These are phyloP conservation scores for Tolypocladium endophyticum DNA, from an alignment of 2,329 filamentous ascomycete species.

Conservation along the genomic window DNA sequence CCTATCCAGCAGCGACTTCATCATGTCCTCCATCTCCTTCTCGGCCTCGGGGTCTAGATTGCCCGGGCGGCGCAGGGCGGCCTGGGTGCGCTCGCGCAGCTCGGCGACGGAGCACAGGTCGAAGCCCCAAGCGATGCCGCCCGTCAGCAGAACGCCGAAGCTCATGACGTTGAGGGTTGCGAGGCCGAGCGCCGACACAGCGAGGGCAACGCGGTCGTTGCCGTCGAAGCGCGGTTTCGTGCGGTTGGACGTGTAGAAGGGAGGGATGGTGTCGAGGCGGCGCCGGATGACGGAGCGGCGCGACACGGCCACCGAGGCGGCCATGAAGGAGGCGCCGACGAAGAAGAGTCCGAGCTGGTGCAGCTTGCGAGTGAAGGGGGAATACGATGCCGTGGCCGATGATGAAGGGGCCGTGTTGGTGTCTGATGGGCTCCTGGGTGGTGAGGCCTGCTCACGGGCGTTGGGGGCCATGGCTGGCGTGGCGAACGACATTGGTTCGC, in stretches of 20 bases:
- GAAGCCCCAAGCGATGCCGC: conserved; percentile 65
- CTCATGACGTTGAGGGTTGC: conserved; percentile 79
- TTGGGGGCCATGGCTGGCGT: background rate
- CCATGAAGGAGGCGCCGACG: conserved; percentile 65
- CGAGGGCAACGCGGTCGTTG: conserved; percentile 45
- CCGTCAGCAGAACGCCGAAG: conserved; percentile 63
- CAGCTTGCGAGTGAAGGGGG: conserved; percentile 31
- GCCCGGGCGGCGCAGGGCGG: conserved; percentile 24
- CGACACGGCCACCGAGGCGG: conserved; percentile 60
- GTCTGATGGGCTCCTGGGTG: background rate
- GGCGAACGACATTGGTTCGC: background rate
- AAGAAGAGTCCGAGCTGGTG: conserved; percentile 61
- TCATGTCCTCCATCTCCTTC: conserved; percentile 51
- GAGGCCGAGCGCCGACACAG: conserved; percentile 71
- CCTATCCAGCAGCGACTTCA: conserved; percentile 47
- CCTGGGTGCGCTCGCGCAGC: conserved; percentile 41
- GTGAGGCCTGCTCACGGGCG: background rate
- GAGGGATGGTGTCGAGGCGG: conserved; percentile 50
- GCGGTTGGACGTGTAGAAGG: conserved; percentile 58
- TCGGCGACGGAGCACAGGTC: conserved; percentile 64
- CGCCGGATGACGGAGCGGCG: conserved; percentile 59
- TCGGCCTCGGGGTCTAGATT: conserved; percentile 36
- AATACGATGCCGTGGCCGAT: conserved; percentile 2
- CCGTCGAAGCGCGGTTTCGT: conserved; percentile 13
- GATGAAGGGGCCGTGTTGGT: background rate